Evolutionary conservation across 2,329 filamentous ascomycete species (phyloP).

Genomic region (Venturia asperata): DNA sequence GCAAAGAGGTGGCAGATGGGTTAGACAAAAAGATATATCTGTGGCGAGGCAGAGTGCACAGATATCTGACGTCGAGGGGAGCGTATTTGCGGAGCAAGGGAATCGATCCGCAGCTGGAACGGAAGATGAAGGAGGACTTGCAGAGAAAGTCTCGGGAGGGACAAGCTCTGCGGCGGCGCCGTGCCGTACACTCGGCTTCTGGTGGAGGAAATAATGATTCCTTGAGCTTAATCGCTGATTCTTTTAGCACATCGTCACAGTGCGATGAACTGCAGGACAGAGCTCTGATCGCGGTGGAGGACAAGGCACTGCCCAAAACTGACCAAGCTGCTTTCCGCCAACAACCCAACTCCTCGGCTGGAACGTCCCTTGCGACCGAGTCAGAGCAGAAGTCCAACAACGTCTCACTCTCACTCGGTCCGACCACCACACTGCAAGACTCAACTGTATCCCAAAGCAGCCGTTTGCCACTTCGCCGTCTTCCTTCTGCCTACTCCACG

Average conservation of each 20-base stretch:
- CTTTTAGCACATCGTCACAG: background rate
- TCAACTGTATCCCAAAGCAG: background rate
- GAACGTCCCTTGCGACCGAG: background rate
- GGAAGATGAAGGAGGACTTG: background rate
- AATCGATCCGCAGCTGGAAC: background rate
- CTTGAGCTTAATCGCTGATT: background rate
- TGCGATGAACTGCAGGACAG: background rate
- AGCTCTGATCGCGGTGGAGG: background rate
- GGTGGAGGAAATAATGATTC: background rate
- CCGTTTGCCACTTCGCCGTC: background rate
- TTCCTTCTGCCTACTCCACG: background rate
- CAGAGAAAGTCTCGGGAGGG: background rate
- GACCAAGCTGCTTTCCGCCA: background rate
- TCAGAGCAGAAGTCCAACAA: background rate
- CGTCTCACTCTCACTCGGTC: background rate
- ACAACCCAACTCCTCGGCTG: background rate
- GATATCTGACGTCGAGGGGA: background rate
- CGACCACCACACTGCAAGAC: background rate
- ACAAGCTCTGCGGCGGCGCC: background rate
- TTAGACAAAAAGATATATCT: constrained; percentile 27
- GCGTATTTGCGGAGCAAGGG: background rate
- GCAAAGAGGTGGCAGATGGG: constrained; percentile 33
- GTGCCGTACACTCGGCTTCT: background rate
- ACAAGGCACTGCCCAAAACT: no score
- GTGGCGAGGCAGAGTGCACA: constrained; percentile 21